Evolutionary conservation across 2,329 filamentous ascomycete genomes (phyloP), one percentile per base, ranked within the genome.

Genomic region (Colletotrichum brevisporum): DNA sequence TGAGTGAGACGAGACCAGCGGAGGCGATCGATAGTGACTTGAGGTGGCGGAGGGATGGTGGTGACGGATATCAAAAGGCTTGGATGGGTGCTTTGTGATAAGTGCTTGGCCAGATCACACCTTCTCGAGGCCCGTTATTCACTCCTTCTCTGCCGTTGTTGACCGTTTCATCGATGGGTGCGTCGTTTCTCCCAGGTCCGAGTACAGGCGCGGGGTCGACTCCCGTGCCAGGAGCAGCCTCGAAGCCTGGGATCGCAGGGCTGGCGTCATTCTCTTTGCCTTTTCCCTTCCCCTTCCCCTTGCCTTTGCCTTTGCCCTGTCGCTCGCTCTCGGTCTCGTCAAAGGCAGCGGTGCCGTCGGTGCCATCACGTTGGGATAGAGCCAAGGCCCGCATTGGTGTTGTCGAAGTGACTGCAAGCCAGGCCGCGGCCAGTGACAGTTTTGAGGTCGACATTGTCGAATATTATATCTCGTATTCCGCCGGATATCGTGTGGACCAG

Each of bases 371-470:
- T 47, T 59, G 21, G 43, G 31, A 41, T 31, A 56, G 54, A 6
- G 36, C 13, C 4, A 60, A 57, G 13, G 65, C 64, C 31, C 55
- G 31, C 27, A 54, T 57, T 10, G 59, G 21, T 31, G 41, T n/a
- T 9, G 31, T 36, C 31, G 54, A 54, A 24, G 41, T 53, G 41
- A 45, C 48, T 6, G 59, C 27, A 6, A 69, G 39, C 48, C 59
- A 71, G 9, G 60, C 54, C 31, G 52, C 26, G 8, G 60, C 60
- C 21, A 69, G 43, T 15, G 52, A 26, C 41, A 51, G 31, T 18
- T 47, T 59, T n/a, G 47, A 31, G n/a, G 24, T 48, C 41, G 68
- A 64, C 64, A 70, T 70, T 26, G 16, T 59, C 26, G 47, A 24
- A 27, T 26, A 58, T 48, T 57, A 48, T 6, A 18, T 16, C 21